Percentiles rank a stretch among this genome's conserved stretches.
Conservation (phyloP, 148 eudicot genomes). For the Beta vulgaris region DNA sequence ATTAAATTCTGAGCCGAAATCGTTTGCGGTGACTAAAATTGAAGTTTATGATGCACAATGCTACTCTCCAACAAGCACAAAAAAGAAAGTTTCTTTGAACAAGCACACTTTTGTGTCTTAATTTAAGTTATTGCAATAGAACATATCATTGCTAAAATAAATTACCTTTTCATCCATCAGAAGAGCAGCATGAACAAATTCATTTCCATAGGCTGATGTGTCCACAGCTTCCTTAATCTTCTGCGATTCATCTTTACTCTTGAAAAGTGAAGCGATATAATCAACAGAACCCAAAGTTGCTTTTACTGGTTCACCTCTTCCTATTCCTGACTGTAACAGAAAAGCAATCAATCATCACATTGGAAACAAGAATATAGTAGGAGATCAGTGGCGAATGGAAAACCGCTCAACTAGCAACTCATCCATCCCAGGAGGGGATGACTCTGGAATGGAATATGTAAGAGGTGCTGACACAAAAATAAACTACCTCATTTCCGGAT, state of each 20-base stretch:
- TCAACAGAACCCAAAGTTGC: slow-evolving; percentile 95
- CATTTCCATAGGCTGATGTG: slow-evolving; percentile 70
- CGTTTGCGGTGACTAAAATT: not conserved
- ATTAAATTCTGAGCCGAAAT: not conserved
- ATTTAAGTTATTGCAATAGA: not conserved
- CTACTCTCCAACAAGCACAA: too few relatives aligned
- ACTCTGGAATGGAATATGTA: not conserved
- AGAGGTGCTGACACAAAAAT: slow-evolving; percentile 11
- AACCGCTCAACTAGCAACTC: not conserved
- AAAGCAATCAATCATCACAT: slow-evolving; percentile 14
- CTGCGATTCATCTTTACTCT: slow-evolving; percentile 63
- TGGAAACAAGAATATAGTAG: slow-evolving; percentile 6
- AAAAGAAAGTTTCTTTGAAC: too few relatives aligned
- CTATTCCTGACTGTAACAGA: slow-evolving; percentile 71
- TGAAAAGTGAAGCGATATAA: slow-evolving; percentile 70
- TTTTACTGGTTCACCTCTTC: slow-evolving; percentile 64
- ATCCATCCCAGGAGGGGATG: not conserved
- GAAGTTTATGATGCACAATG: not conserved
- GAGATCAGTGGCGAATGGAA: not conserved
- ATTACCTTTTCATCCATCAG: slow-evolving; percentile 79
- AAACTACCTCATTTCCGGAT: slow-evolving; percentile 72
- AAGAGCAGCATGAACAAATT: slow-evolving; percentile 91
- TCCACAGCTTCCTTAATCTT: slow-evolving; percentile 73
- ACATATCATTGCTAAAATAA: not conserved
- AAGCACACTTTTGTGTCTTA: not conserved